phyloP scores from a whole-genome alignment of 148 eudicot species.

The Fagopyrum esculentum region DNA sequence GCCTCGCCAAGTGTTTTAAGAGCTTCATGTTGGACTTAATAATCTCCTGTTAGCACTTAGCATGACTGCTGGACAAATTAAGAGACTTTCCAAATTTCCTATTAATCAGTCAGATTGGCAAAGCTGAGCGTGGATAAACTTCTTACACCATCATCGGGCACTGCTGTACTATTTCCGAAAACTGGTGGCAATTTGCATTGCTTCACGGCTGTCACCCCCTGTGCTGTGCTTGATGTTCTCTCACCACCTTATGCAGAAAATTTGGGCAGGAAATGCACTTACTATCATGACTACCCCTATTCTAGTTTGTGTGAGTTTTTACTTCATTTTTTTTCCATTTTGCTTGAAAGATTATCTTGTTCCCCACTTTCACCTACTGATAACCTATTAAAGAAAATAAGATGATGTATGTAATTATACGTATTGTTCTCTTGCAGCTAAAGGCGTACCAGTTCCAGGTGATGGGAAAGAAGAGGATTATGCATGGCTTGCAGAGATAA shows the following conservation, averaged over 20 bases:
- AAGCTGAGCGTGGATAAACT: slow-evolving; percentile 74
- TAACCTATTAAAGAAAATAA: not conserved
- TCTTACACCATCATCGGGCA: slow-evolving; percentile 71
- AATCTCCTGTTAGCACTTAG: no score
- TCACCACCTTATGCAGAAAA: slow-evolving; percentile 76
- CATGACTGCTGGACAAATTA: no score
- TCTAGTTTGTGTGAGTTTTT: slow-evolving; percentile 58
- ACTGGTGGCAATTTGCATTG: slow-evolving; percentile 87
- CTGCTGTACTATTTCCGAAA: slow-evolving; percentile 68
- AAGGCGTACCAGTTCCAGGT: slow-evolving; percentile 15
- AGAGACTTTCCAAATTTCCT: slow-evolving; percentile 3
- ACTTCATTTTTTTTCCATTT: not conserved
- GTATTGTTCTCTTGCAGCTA: not conserved
- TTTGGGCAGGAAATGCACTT: slow-evolving; percentile 86
- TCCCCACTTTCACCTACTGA: not conserved
- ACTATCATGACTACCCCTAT: slow-evolving; percentile 84
- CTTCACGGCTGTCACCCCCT: slow-evolving; percentile 83
- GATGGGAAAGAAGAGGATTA: slow-evolving; percentile 53
- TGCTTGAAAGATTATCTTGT: not conserved
- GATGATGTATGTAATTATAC: not conserved
- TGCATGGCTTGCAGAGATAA: slow-evolving; percentile 82
- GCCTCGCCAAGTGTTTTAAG: no score
- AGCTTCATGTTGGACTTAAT: no score
- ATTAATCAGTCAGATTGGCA: slow-evolving; percentile 66
- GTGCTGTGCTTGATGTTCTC: slow-evolving; percentile 92